Evolutionary conservation across 2,329 filamentous ascomycete species (phyloP).

Genomic region (Fusarium luffae): DNA sequence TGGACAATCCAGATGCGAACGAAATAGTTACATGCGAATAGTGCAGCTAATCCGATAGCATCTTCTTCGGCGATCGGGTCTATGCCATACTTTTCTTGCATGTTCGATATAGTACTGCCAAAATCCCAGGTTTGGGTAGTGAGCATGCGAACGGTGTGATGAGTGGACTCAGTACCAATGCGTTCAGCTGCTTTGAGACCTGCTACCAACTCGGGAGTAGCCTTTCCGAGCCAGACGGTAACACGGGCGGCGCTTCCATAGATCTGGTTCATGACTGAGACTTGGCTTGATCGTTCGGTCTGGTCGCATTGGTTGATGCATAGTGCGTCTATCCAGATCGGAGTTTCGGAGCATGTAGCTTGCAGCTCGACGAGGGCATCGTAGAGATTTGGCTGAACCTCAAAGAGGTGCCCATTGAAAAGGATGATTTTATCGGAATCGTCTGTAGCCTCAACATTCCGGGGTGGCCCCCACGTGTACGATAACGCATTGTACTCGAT

Average conservation of each 20-base stretch:
- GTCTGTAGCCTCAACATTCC: rapidly evolving
- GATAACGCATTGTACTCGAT: conserved; percentile 3
- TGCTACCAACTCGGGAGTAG: not conserved
- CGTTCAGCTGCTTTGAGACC: not conserved
- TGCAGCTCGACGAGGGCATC: not conserved
- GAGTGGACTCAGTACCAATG: not conserved
- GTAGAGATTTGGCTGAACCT: not conserved
- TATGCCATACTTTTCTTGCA: too few relatives aligned
- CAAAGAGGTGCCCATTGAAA: rapidly evolving
- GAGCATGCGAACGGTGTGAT: not conserved
- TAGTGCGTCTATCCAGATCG: conserved; percentile 5
- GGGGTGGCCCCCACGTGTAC: conserved; percentile 7
- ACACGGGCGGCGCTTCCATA: conserved; percentile 1
- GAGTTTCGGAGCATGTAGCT: not conserved
- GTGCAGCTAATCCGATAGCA: too few relatives aligned
- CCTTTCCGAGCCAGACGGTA: conserved; percentile 2
- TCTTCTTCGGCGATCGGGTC: too few relatives aligned
- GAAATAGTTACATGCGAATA: too few relatives aligned
- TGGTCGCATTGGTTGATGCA: conserved; percentile 12
- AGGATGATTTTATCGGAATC: rapidly evolving
- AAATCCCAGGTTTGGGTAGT: not conserved
- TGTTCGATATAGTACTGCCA: too few relatives aligned
- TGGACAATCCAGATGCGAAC: too few relatives aligned
- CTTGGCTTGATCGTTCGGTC: not conserved
- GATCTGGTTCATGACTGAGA: not conserved